phyloP scores from a whole-genome alignment of 768 basidiomycete genomes.

The Dioszegia aurantiaca region DNA sequence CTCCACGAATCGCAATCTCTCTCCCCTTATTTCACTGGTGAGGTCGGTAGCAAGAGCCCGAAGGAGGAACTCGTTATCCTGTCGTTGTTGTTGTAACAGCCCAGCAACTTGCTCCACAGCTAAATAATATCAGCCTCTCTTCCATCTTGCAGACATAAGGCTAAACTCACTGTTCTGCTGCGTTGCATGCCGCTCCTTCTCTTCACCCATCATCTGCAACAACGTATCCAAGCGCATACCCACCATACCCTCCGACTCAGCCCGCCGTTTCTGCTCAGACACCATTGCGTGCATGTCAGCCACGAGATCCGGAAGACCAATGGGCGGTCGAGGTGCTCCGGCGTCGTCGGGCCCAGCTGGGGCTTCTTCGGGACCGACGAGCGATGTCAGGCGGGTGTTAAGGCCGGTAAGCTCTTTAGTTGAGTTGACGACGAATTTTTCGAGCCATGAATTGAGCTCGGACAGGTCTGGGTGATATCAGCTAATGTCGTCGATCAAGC shows the following conservation, averaged over 20 bases:
- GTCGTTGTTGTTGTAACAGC: conserved; percentile 66
- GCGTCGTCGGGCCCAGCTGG: conserved; percentile 5
- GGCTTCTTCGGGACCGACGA: conserved; percentile 54
- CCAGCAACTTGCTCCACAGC: conserved; percentile 44
- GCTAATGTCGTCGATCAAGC: no score
- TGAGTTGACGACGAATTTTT: conserved; percentile 74
- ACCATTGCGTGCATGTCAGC: conserved; percentile 56
- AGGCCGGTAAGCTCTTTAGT: conserved; percentile 68
- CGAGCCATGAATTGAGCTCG: conserved; percentile 65
- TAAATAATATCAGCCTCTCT: conserved; percentile 4
- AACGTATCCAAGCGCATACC: conserved; percentile 49
- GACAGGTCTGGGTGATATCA: conserved; percentile 36
- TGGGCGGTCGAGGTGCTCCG: not conserved
- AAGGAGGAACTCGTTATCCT: conserved; percentile 70
- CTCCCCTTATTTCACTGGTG: conserved; percentile 77
- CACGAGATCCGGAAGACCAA: conserved; percentile 41
- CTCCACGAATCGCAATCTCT: conserved; percentile 79
- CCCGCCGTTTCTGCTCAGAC: conserved; percentile 47
- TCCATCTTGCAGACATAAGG: not conserved
- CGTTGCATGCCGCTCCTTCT: conserved; percentile 43
- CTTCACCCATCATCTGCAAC: conserved; percentile 45
- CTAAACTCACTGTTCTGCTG: conserved; percentile 37
- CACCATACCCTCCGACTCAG: conserved; percentile 62
- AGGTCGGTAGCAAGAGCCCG: conserved; percentile 70
- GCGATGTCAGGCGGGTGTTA: conserved; percentile 61